Conservation (phyloP, 2,329 filamentous ascomycete species). For the Diplodia mutila region DNA sequence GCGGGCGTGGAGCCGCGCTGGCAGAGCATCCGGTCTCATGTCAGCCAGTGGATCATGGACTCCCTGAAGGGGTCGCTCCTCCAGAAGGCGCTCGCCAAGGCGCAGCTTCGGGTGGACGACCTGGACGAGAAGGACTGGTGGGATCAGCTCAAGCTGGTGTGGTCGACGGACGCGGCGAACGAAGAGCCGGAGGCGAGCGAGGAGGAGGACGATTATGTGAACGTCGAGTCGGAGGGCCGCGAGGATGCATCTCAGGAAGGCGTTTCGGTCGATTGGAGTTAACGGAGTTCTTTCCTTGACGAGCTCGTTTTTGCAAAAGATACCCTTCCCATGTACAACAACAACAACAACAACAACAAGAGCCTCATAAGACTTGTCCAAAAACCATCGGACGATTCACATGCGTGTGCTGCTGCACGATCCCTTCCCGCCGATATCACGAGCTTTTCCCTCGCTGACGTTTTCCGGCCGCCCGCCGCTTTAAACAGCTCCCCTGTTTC, state of each 20-base stretch:
- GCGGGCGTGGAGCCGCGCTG: background rate
- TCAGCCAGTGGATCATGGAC: conserved; percentile 1
- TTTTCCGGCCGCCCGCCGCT: background rate
- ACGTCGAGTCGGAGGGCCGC: background rate
- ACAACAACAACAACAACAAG: too few relatives aligned
- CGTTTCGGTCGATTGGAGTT: background rate
- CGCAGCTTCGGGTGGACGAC: background rate
- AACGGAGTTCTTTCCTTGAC: background rate
- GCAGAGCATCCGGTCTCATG: background rate
- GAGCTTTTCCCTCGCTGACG: background rate
- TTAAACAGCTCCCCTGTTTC: background rate
- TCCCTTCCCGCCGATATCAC: background rate
- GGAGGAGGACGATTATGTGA: background rate
- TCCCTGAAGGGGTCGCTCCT: background rate
- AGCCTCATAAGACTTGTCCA: background rate
- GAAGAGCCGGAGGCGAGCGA: background rate
- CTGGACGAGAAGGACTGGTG: conserved; percentile 4
- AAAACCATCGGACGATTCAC: background rate
- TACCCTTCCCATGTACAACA: background rate
- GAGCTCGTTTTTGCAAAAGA: background rate
- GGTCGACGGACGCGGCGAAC: background rate
- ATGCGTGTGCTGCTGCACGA: background rate
- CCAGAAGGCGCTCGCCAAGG: conserved; percentile 1
- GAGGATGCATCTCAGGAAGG: background rate
- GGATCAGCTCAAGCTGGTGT: background rate